Evolutionary conservation across 306 rosid genomes (phyloP).

Genomic region (Boehmeria nivea): DNA sequence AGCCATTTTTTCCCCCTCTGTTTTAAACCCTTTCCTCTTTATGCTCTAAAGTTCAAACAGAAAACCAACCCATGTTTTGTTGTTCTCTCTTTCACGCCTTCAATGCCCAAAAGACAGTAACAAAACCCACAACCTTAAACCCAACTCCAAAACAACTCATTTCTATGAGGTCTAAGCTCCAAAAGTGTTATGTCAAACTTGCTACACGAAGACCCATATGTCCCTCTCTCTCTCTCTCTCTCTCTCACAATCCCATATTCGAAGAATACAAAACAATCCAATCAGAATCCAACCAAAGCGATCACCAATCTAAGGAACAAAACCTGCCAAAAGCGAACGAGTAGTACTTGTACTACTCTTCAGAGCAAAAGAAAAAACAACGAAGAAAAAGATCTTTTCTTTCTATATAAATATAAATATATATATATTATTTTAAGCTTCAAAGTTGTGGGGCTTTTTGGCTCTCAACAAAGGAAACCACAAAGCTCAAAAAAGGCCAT

Average conservation of each 20-base stretch:
- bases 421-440: not conserved
- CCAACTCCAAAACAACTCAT: conserved; percentile 10
- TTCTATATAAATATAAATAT: not conserved
- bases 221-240: conserved; percentile 1
- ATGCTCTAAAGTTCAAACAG: too few species aligned
- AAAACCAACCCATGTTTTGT: conserved; percentile 12
- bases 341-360: conserved; percentile 5
- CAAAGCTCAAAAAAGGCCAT: not conserved
- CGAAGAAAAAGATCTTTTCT: not conserved
- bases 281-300: conserved; percentile 26
- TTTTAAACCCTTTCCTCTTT: not conserved
- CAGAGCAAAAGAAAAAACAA: too few species aligned
- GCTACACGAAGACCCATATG: conserved; percentile 7
- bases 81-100: conserved; percentile 21
- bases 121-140: conserved; percentile 16
- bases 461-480: not conserved
- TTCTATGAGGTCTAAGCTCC: conserved; percentile 10
- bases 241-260: conserved; percentile 12
- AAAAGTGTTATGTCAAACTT: not conserved
- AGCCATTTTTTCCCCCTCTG: conserved; percentile 37
- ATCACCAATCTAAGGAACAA: conserved; percentile 53
- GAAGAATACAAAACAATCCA: conserved; percentile 33
- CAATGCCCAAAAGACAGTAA: conserved; percentile 20
- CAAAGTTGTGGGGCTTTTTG: conserved; percentile 26
- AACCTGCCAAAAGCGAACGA: conserved; percentile 50